Evolutionary conservation across 176 grass and related monocot species (phyloP), one percentile per base, ranked within the genome.

Genomic region (Carex kokanica): DNA sequence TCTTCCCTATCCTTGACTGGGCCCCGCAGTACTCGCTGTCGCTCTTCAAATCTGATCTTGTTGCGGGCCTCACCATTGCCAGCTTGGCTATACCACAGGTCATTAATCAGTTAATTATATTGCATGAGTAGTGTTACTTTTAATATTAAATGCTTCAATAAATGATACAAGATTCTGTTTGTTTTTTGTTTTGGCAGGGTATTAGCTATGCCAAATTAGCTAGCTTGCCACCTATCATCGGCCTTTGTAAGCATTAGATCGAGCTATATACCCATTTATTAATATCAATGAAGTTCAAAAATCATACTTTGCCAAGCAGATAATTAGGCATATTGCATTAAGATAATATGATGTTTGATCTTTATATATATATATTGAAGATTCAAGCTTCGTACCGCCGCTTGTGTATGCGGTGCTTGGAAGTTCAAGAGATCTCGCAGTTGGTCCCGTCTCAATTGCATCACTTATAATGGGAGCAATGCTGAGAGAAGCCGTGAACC

Each of bases 131-230:
- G 41, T 43, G 41, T 62, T 74, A 53, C 49, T 77, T 53, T 27
- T 54, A 29, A 75, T 13, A 75, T 75, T 75, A 53, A 75, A 77
- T 77, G 21, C 25, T 54, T 29, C 49, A 55, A 40, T 57, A 57
- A 78, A 27, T 78, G 74, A 57, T n/a, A 81, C 34, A 21, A 45
- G 8, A 21, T 41, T 18, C n/a, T 81, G 20, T 62, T 81, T 81
- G 25, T 57, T 43, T 71, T 71, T 71, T 71, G 10, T 40, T 71
- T 81, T 81, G 77, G 83, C 95, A 98, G 95, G 95, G 95, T 6
- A 98, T 98, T 49, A 98, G 95, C 92, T 98, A 98, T 77, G 95
- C 95, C 14, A 93, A 98, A 80, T 88, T 98, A 29, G 95, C 95
- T 10, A 95, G 69, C 74, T 12, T 98, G 68, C 95, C 92, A 40